Evolutionary conservation across 495 filamentous ascomycete genomes (phyloP).

Genomic region (Choiromyces venosus): DNA sequence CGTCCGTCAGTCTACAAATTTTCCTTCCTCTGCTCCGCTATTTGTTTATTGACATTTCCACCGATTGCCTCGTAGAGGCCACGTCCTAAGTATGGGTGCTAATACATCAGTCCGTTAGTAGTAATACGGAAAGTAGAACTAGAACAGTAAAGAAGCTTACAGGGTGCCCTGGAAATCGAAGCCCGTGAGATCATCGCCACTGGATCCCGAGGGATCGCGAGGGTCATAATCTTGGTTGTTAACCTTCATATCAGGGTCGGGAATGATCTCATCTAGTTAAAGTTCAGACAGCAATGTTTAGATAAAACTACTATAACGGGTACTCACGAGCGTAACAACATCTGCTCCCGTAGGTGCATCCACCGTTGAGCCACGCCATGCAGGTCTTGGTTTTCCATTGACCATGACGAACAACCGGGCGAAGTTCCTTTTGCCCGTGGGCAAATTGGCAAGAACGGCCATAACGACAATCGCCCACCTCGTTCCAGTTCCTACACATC

Average conservation of each 20-base stretch:
- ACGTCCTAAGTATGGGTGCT: background rate
- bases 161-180: too few relatives aligned
- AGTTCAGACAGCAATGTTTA: background rate
- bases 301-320: background rate
- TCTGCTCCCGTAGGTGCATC: constrained; percentile 40
- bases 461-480: constrained; percentile 39
- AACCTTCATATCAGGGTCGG: constrained; percentile 5
- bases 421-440: constrained; percentile 38
- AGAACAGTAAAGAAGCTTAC: background rate
- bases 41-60: background rate
- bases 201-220: constrained; percentile 4
- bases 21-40: background rate
- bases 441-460: constrained; percentile 41
- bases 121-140: background rate
- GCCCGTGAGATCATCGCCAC: constrained; percentile 17
- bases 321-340: constrained; percentile 41
- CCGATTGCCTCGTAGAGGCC: too few relatives aligned
- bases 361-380: constrained; percentile 39
- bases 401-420: constrained; percentile 34
- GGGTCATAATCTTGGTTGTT: constrained; percentile 14
- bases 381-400: constrained; percentile 43
- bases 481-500: constrained; percentile 40
- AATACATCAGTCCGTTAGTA: background rate
- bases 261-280: constrained; percentile 30
- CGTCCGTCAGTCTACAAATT: background rate